Base-by-base conservation (phyloP, 225 moss, liverwort and hornwort genomes). In the Climacium dendroides region DNA sequence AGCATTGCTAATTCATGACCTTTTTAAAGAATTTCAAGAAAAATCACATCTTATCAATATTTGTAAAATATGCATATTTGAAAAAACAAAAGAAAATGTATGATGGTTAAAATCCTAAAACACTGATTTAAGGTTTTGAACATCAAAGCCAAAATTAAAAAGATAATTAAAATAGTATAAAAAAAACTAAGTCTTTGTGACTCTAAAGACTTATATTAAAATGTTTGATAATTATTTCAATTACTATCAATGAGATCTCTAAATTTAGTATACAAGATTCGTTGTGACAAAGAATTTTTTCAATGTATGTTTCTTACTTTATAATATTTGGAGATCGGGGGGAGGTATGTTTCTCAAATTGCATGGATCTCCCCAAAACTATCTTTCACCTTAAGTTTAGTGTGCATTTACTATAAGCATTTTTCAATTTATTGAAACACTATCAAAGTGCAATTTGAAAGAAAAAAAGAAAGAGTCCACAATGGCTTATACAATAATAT, bases 281-380 rank as follows among this genome's bases (percentile, higher is more conserved):
- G 25, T 41, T 39, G 14, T 39, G 15, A 1, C 8, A 8, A 39
- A 69, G 3, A 0, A 39, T 1, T 24, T 39, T 69, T 12, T 45
- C 8, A 0, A 37, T 23, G 9, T 39, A 23, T 37, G 12, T 37
- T 22, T 24, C 4, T 69, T 69, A 69, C 1, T 70, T 70, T 41
- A 1, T 0, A 70, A 70, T 5, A 25, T 1, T 41, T 8, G 8
- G 7, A 70, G 15, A 1, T 70, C 4, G 25, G 8, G 2, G 1
- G 39, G 7, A 7, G n/a, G 24, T 15, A 41, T 15, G 3, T 5
- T 25, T 5, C 15, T 70, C 25, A 15, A 41, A 2, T 26, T 43
- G 0, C 5, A 3, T 26, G 0, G 2, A 70, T 41, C 43, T 70
- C 43, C 15, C 0, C 26, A 43, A 70, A 70, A 15, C 7, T 24